Base-by-base conservation (phyloP, 345 rosid genomes). In the Combretum micranthum region DNA sequence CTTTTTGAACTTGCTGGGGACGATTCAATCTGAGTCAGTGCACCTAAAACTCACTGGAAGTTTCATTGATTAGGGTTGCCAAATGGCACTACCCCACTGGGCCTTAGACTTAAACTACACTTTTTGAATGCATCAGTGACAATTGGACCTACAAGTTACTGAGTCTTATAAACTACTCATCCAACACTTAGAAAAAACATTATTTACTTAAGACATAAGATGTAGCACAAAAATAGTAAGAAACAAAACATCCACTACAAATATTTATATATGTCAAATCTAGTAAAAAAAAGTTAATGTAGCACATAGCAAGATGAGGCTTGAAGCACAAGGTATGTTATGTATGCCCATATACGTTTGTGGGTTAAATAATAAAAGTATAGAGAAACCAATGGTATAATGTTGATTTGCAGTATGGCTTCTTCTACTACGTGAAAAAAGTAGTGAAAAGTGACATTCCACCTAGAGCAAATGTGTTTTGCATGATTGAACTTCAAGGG, bases 391-490 rank as follows among this genome's bases (percentile, higher is more conserved):
- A 67, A 50, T 66, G 10, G 39, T 59, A 63, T 66, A 77, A 67
- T 65, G 63, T 53, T 63, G 83, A 87, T 78, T 73, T 86, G 91
- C 82, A 64, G 69, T 77, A 59, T 74, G 78, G 77, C 78, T 76
- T 68, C 86, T 82, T 80, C 72, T 71, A 48, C 71, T 67, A 72
- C 73, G 68, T 44, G 57, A 69, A 60, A 50, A 53, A 72, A 61
- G 69, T 62, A 61, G 53, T 69, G 32, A 83, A 83, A 55, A 81
- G 74, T 50, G 90, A 85, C 85, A 60, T 56, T 65, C 59, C 69
- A 83, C 80, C 96, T 70, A 83, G 55, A 77, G 46, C 48, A 59
- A 74, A 71, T 72, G 64, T 69, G 70, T 71, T 63, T 15, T 50
- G 49, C 69, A 78, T 66, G 73, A 75, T 76, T 66, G 71, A 74